A percentile compares a stretch with the other conserved stretches of the same genome.
Conservation (phyloP, 805 yeast species). For the Spathaspora boniae region DNA sequence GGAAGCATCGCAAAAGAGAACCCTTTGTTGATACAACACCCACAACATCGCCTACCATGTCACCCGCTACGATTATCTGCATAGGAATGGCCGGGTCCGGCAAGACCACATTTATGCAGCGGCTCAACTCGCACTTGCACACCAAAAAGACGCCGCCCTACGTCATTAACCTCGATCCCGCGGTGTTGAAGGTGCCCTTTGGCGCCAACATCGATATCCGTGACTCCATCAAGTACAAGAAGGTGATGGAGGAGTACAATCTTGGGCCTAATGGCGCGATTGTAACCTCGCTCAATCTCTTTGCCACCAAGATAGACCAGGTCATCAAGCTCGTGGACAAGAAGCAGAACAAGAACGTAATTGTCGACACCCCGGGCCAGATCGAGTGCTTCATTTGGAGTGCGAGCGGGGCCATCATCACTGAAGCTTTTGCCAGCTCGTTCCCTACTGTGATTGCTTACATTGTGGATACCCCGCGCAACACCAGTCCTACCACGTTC, state of each 20-base stretch:
- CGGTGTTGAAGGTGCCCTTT: slow-evolving; percentile 89
- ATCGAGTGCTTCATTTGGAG: slow-evolving; percentile 98
- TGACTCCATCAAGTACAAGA: slow-evolving; percentile 91
- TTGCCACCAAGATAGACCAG: slow-evolving; percentile 94
- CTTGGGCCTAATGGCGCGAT: slow-evolving; percentile 98
- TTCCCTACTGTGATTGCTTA: slow-evolving; percentile 96
- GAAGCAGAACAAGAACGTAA: slow-evolving; percentile 64
- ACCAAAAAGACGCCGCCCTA: slow-evolving; percentile 73
- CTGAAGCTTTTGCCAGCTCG: slow-evolving; percentile 93
- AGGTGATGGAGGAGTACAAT: slow-evolving; percentile 93
- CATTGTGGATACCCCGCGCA: slow-evolving; percentile 94
- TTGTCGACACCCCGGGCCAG: slow-evolving; percentile 98
- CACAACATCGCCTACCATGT: not conserved
- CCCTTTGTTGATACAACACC: too few species aligned
- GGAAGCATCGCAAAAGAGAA: not conserved
- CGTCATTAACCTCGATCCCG: slow-evolving; percentile 93
- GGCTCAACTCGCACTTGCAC: slow-evolving; percentile 87
- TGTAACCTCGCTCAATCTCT: slow-evolving; percentile 88
- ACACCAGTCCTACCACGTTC: slow-evolving; percentile 91
- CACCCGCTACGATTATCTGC: slow-evolving; percentile 42
- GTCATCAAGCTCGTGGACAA: slow-evolving; percentile 84
- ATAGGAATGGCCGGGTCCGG: slow-evolving; percentile 69
- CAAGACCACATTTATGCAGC: slow-evolving; percentile 95
- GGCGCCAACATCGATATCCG: slow-evolving; percentile 94
- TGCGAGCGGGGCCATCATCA: slow-evolving; percentile 93